A percentile compares a stretch with the other conserved stretches of the same genome.
Evolutionary conservation across 1,139 yeast species (phyloP).

Genomic region (Kurtzmaniella natalensis): DNA sequence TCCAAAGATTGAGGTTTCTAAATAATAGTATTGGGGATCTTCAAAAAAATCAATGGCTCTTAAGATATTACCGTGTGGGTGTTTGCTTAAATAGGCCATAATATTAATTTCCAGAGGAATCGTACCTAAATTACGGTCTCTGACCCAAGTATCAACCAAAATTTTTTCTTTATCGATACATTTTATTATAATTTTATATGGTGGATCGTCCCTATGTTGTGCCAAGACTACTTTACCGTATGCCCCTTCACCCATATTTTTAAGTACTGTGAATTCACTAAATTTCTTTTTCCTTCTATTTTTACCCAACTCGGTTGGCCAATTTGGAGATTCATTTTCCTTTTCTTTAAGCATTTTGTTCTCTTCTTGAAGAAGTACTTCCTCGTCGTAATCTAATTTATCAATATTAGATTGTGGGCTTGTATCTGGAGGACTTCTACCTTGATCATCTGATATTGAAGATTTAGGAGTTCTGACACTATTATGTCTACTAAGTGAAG

Average conservation of each 20-base stretch:
- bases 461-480: constrained; percentile 32
- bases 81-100: constrained; percentile 69
- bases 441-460: constrained; percentile 2
- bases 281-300: constrained; percentile 63
- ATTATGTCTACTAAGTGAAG: constrained; percentile 30
- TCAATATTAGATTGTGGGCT: too few relatives aligned
- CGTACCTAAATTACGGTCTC: constrained; percentile 86
- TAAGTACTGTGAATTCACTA: constrained; percentile 63
- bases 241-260: constrained; percentile 93
- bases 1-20: constrained; percentile 90
- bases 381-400: constrained; percentile 34
- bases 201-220: constrained; percentile 57
- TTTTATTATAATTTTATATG: constrained; percentile 72
- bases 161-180: constrained; percentile 90
- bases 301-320: constrained; percentile 59
- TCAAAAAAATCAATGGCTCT: constrained; percentile 86
- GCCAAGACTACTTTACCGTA: constrained; percentile 90
- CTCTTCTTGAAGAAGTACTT: constrained; percentile 40
- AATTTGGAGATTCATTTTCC: constrained; percentile 31
- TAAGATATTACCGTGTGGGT: constrained; percentile 85
- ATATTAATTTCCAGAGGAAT: constrained; percentile 94
- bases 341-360: constrained; percentile 36
- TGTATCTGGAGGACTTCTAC: constrained; percentile 1
- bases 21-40: constrained; percentile 80
- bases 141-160: constrained; percentile 94